phyloP scores from a whole-genome alignment of 345 rosid species.

The Hypericum androsaemum region DNA sequence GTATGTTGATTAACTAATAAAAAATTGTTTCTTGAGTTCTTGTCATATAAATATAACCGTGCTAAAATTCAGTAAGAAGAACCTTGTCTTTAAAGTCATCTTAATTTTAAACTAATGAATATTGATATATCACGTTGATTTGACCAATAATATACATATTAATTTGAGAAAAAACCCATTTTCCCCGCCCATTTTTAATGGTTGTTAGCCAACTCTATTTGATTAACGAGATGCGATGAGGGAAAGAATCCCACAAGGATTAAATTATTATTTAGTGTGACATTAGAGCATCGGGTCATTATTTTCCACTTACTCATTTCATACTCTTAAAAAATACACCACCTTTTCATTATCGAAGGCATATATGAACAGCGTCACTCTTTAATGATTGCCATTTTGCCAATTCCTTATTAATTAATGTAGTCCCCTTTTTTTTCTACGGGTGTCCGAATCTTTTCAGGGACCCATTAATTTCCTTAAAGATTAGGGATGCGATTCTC shows the following conservation, averaged over 20 bases:
- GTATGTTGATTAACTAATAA: no score
- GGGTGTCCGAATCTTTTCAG: conserved; percentile 27
- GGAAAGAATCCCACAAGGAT: conserved; percentile 13
- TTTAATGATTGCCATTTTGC: conserved; percentile 45
- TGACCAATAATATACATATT: no score
- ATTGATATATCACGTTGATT: no score
- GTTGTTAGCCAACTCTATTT: conserved; percentile 48
- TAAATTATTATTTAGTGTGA: background rate
- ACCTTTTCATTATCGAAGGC: conserved; percentile 3
- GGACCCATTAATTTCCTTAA: conserved; percentile 21
- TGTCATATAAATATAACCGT: no score
- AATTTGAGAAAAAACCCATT: no score
- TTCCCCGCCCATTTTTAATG: conserved; percentile 3
- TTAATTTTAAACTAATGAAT: no score
- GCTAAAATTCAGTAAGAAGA: no score
- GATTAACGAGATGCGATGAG: conserved; percentile 39
- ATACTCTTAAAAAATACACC: conserved; percentile 8
- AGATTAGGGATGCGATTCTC: conserved; percentile 18
- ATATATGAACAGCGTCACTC: conserved; percentile 12
- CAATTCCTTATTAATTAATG: background rate
- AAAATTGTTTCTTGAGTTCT: no score
- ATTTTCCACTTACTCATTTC: conserved; percentile 38
- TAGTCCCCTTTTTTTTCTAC: conserved; percentile 17
- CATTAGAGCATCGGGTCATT: conserved; percentile 13
- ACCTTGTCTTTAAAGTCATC: no score